Conservation (phyloP, 768 basidiomycete species). For the Calocybe cyanea region DNA sequence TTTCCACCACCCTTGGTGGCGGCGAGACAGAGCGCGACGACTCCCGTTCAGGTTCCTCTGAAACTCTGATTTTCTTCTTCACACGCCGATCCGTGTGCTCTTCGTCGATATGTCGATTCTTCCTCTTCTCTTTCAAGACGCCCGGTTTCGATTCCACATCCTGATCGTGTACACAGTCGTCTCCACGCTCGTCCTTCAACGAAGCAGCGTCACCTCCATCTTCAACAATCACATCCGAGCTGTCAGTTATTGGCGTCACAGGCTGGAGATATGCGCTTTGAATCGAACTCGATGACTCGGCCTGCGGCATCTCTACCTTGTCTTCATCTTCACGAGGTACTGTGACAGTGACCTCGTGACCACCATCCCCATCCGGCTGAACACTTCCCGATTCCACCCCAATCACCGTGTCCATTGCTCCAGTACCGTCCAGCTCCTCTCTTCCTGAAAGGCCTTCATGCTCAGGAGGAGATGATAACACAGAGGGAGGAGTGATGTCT, state of each 20-base stretch:
- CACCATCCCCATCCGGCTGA: no score
- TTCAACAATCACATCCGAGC: constrained; percentile 4
- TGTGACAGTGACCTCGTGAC: neutral
- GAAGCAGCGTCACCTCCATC: no score
- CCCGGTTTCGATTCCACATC: constrained; percentile 9
- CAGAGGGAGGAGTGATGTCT: no score
- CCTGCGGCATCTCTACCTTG: no score
- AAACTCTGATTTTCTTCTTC: constrained; percentile 19
- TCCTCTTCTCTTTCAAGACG: constrained; percentile 22
- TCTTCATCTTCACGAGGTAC: neutral
- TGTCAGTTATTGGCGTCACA: no score
- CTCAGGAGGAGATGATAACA: no score
- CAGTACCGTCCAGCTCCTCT: no score
- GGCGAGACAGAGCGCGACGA: no score
- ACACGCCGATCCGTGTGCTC: constrained; percentile 10
- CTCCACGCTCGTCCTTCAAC: constrained; percentile 15
- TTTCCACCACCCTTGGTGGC: neutral
- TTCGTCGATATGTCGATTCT: constrained; percentile 14
- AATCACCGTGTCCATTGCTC: neutral
- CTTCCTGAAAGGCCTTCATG: no score
- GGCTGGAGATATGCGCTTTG: no score
- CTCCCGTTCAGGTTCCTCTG: neutral
- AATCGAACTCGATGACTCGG: no score
- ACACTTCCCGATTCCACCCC: no score
- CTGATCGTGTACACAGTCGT: neutral